These are phyloP conservation scores for Scheffersomyces stipitis DNA, from an alignment of 805 yeast genomes.

Conservation along the genomic window DNA sequence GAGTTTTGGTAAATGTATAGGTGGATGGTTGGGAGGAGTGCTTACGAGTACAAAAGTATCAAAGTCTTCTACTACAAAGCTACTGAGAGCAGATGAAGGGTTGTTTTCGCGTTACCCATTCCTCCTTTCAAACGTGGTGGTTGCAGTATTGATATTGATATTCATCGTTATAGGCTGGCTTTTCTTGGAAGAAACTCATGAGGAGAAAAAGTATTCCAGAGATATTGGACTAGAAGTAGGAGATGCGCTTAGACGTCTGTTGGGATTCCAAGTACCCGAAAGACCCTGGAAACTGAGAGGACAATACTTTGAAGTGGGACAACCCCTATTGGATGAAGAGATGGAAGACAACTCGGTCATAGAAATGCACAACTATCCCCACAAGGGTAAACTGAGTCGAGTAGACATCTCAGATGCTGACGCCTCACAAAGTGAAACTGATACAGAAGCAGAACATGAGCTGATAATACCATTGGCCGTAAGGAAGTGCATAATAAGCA, in stretches of 20 bases:
- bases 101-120: constrained; percentile 18
- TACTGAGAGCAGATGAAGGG: too few species aligned
- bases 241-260: background rate
- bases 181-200: constrained; percentile 25
- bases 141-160: constrained; percentile 12
- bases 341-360: background rate
- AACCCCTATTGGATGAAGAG: background rate
- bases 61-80: too few species aligned
- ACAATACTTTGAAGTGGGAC: background rate
- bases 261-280: background rate
- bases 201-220: constrained; percentile 5
- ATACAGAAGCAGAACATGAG: background rate
- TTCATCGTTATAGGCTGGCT: constrained; percentile 15
- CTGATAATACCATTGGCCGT: background rate
- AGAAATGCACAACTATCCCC: background rate
- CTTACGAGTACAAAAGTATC: constrained; percentile 12
- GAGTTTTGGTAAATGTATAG: constrained; percentile 14
- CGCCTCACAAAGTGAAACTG: background rate
- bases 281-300: background rate
- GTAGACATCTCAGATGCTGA: background rate
- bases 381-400: background rate
- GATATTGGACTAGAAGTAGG: constrained; percentile 16
- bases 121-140: constrained; percentile 24
- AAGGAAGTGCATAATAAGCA: background rate
- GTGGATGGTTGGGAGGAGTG: constrained; percentile 13